Percentiles rank a stretch among this genome's conserved stretches.
These are phyloP conservation scores for Avena eriantha DNA, from an alignment of 176 grass and related monocot genomes.

Conservation along the genomic window DNA sequence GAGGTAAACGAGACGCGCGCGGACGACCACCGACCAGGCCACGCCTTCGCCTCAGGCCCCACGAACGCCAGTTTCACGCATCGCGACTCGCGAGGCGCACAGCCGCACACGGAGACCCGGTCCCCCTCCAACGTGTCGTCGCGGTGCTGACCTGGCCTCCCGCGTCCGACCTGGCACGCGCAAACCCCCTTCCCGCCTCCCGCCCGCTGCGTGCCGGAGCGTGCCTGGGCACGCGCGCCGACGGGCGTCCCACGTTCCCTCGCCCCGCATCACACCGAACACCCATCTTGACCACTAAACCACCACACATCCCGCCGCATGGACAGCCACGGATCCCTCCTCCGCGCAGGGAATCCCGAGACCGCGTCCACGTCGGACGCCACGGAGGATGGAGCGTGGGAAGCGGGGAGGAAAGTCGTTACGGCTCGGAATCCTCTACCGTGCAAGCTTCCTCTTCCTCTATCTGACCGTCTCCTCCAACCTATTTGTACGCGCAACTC, in stretches of 20 bases:
- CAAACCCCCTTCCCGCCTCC: conserved; percentile 42
- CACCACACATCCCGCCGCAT: accelerated
- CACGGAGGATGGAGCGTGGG: conserved; percentile 22
- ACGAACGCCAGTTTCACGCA: background rate
- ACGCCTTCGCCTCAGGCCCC: background rate
- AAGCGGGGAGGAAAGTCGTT: background rate
- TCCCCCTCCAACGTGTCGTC: conserved; percentile 16
- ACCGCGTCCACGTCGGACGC: conserved; percentile 10
- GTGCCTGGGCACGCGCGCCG: conserved; percentile 39
- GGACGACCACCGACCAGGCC: conserved; percentile 29
- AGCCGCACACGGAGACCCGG: background rate
- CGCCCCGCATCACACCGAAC: background rate
- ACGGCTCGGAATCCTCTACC: conserved; percentile 46
- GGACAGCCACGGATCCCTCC: accelerated
- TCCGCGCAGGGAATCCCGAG: conserved; percentile 3
- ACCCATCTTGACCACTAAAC: background rate
- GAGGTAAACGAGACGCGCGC: conserved; percentile 46
- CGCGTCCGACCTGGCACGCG: conserved; percentile 34
- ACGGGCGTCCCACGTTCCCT: conserved; percentile 18
- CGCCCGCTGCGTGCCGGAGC: conserved; percentile 54
- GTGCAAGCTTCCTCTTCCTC: conserved; percentile 31
- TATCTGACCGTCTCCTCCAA: background rate
- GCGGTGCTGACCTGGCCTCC: conserved; percentile 16
- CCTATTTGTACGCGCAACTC: conserved; percentile 61
- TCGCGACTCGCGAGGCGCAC: background rate